Conservation (phyloP, 2,329 filamentous ascomycete species). For the Fusarium camptoceras region DNA sequence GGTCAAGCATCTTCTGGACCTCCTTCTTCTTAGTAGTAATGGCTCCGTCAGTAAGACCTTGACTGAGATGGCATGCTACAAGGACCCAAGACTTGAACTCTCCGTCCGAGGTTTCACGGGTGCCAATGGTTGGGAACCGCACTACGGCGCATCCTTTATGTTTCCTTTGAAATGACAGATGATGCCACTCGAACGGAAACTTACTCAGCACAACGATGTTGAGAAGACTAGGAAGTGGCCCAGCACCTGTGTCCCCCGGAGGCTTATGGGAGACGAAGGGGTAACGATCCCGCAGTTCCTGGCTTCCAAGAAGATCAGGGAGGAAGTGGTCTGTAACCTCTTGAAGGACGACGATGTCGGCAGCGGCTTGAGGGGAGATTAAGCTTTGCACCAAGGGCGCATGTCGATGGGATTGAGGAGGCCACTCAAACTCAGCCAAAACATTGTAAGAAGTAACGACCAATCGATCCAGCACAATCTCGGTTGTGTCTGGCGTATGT, state of each 20-base stretch:
- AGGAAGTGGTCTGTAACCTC: conserved; percentile 75
- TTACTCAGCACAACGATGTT: conserved; percentile 72
- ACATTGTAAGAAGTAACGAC: conserved; percentile 66
- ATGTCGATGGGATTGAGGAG: conserved; percentile 57
- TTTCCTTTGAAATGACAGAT: conserved; percentile 63
- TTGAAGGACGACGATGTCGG: conserved; percentile 67
- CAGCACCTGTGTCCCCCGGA: conserved; percentile 62
- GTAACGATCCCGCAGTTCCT: conserved; percentile 61
- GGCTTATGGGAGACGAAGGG: conserved; percentile 69
- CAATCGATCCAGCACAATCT: conserved; percentile 37
- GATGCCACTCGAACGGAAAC: conserved; percentile 66
- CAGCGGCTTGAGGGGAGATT: conserved; percentile 54
- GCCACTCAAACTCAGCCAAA: conserved; percentile 62
- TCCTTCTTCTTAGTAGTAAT: conserved; percentile 68
- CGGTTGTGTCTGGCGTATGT: neutral
- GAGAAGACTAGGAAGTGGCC: conserved; percentile 68
- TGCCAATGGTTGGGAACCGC: conserved; percentile 50
- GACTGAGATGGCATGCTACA: conserved; percentile 70
- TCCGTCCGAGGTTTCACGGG: conserved; percentile 6
- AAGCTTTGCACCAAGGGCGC: conserved; percentile 58
- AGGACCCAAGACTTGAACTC: conserved; percentile 59
- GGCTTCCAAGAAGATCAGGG: conserved; percentile 62
- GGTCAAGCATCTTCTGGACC: conserved; percentile 60
- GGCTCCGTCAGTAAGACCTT: conserved; percentile 69
- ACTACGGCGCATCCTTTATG: conserved; percentile 70